Conservation (phyloP, 2,329 filamentous ascomycete species). For the Talaromyces amestolkiae region DNA sequence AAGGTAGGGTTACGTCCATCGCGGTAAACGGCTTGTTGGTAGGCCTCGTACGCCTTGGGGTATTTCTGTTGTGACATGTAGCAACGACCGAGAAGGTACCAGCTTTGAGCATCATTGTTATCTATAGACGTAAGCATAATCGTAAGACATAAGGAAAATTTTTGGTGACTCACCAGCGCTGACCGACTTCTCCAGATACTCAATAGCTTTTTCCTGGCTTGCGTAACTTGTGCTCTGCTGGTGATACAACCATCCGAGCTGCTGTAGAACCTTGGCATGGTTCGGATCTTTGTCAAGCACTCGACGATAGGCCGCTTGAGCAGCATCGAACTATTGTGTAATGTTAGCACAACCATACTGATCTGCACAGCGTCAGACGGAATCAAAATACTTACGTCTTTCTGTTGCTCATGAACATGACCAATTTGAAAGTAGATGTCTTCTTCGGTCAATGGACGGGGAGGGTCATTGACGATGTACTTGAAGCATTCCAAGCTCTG, state of each 20-base stretch:
- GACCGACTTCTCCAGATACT: slow-evolving; percentile 96
- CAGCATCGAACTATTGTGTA: slow-evolving; percentile 76
- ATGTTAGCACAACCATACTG: not conserved
- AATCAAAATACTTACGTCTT: slow-evolving; percentile 71
- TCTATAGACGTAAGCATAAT: slow-evolving; percentile 53
- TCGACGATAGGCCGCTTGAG: slow-evolving; percentile 86
- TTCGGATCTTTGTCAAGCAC: slow-evolving; percentile 93
- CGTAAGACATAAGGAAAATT: not conserved
- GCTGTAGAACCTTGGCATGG: slow-evolving; percentile 96
- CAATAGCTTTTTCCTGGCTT: slow-evolving; percentile 93
- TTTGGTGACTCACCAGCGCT: slow-evolving; percentile 66
- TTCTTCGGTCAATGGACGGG: slow-evolving; percentile 88
- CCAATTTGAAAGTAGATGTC: slow-evolving; percentile 99
- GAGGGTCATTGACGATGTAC: slow-evolving; percentile 92
- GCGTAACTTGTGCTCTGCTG: slow-evolving; percentile 89
- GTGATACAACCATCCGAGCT: slow-evolving; percentile 96
- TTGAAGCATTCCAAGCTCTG: slow-evolving; percentile 98
- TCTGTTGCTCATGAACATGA: slow-evolving; percentile 97
- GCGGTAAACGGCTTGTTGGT: slow-evolving; percentile 97
- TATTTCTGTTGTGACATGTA: slow-evolving; percentile 99
- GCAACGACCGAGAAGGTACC: slow-evolving; percentile 95
- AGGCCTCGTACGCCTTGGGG: slow-evolving; percentile 96
- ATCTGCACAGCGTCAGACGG: not conserved
- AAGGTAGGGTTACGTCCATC: slow-evolving; percentile 97
- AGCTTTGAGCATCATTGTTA: slow-evolving; percentile 92